phyloP scores from a whole-genome alignment of 371 early-diverging fungal genomes.

The Catenaria anguillulae region DNA sequence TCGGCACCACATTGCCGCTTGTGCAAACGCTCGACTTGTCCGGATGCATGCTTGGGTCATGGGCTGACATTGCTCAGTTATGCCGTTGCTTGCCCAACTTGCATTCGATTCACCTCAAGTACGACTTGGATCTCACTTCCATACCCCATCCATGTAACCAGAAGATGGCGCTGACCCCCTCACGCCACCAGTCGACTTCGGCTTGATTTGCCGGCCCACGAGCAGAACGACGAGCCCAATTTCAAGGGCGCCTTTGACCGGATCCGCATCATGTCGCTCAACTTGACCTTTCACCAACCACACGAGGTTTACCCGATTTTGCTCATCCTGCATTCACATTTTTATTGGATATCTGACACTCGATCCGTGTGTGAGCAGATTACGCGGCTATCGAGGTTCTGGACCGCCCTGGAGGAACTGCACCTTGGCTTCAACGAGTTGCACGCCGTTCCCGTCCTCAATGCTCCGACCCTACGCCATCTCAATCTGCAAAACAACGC shows the following conservation, averaged over 20 bases:
- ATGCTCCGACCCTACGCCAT: not conserved
- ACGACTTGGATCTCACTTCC: not conserved
- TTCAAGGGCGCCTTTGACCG: not conserved
- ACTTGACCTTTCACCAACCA: not conserved
- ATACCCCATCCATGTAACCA: not conserved
- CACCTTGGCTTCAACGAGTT: constrained; percentile 3
- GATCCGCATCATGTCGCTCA: not conserved
- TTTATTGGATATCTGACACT: no score
- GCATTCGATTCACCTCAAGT: not conserved
- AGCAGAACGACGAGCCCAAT: not conserved
- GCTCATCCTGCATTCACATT: not conserved
- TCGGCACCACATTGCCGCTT: no score
- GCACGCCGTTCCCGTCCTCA: not conserved
- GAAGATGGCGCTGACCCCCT: no score
- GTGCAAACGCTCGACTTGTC: not conserved
- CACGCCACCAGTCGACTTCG: not conserved
- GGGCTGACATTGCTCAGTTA: not conserved
- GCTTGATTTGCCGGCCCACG: not conserved
- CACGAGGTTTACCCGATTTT: not conserved
- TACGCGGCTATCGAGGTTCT: not conserved
- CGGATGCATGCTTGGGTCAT: not conserved
- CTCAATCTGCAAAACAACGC: not conserved
- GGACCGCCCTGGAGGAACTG: not conserved
- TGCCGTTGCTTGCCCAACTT: not conserved
- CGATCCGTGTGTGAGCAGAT: no score